Conservation (phyloP, 164 flowering plant genomes). For the Piper longum region DNA sequence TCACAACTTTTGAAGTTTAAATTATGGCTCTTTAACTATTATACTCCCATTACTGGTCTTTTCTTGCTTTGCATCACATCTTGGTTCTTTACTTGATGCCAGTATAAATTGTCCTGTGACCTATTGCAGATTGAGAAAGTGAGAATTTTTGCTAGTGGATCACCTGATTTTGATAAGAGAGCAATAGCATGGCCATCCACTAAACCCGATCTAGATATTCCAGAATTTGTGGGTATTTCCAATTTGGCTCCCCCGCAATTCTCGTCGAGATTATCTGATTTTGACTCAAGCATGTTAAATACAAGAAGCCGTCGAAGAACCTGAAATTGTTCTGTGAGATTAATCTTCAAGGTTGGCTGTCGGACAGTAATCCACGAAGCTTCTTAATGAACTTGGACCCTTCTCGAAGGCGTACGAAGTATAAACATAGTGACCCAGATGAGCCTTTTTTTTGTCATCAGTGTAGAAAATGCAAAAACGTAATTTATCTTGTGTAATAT, state of each 20-base stretch:
- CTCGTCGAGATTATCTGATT: slow-evolving; percentile 51
- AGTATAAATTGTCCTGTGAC: background rate
- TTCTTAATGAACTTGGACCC: too few relatives aligned
- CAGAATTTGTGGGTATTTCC: slow-evolving; percentile 71
- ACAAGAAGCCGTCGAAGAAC: slow-evolving; percentile 18
- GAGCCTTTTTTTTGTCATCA: too few relatives aligned
- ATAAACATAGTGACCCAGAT: too few relatives aligned
- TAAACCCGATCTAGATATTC: slow-evolving; percentile 66
- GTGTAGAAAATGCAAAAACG: too few relatives aligned
- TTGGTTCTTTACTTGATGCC: background rate
- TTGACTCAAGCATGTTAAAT: slow-evolving; percentile 51
- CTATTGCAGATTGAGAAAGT: slow-evolving; percentile 46
- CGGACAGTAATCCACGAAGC: too few relatives aligned
- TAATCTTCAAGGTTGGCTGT: too few relatives aligned
- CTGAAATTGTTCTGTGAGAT: background rate
- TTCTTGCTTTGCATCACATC: background rate
- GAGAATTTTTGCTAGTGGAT: slow-evolving; percentile 35
- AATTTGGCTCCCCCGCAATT: slow-evolving; percentile 27
- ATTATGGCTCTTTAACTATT: too few relatives aligned
- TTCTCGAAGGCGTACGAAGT: too few relatives aligned
- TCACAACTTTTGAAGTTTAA: background rate
- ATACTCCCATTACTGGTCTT: background rate
- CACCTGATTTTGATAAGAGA: slow-evolving; percentile 44
- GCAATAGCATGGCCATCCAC: slow-evolving; percentile 43
- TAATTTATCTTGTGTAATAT: too few relatives aligned